Evolutionary conservation across 2,329 filamentous ascomycete species (phyloP).

Genomic region (Colletotrichum orchidophilum): DNA sequence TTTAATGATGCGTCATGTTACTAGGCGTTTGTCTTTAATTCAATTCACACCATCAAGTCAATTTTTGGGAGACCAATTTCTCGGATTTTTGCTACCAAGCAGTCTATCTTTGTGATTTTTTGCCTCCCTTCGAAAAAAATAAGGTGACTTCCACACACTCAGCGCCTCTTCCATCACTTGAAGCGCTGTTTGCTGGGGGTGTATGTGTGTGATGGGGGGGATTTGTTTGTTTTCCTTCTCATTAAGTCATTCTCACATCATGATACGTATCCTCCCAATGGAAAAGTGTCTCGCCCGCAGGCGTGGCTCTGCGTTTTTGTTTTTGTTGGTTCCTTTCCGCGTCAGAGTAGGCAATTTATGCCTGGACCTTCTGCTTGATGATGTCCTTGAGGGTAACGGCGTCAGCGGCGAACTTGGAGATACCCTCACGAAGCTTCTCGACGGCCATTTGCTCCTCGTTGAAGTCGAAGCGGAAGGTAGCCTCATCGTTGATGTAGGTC

Average conservation of each 20-base stretch:
- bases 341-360: conserved; percentile 44
- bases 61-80: neutral
- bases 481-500: conserved; percentile 89
- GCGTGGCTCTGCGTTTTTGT: neutral
- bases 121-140: neutral
- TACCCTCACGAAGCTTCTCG: conserved; percentile 99
- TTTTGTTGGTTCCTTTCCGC: neutral
- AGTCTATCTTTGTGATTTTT: neutral
- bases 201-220: neutral
- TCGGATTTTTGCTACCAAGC: neutral
- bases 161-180: conserved; percentile 9
- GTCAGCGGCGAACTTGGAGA: conserved; percentile 98
- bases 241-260: conserved; percentile 35
- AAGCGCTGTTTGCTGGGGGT: neutral
- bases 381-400: conserved; percentile 93
- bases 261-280: conserved; percentile 22
- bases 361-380: conserved; percentile 82
- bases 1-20: neutral
- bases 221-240: conserved; percentile 17
- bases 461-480: conserved; percentile 96
- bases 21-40: neutral
- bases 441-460: conserved; percentile 99
- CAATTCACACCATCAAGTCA: neutral
- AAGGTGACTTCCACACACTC: neutral
- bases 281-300: neutral